These are phyloP conservation scores for Ogataea dorogensis DNA, from an alignment of 805 yeast genomes.

Conservation along the genomic window DNA sequence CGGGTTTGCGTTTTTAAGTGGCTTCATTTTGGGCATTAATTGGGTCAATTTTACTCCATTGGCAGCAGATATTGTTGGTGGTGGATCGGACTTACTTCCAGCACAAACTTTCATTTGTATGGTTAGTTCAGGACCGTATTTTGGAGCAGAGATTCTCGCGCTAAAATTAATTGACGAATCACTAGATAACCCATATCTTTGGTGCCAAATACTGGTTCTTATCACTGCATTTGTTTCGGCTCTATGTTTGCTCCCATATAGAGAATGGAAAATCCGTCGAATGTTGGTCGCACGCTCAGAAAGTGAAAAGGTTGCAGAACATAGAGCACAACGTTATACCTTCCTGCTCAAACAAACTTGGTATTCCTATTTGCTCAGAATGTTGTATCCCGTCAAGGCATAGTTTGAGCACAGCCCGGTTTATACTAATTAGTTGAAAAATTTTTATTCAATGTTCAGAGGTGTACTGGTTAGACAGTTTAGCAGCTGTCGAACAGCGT, in stretches of 20 bases:
- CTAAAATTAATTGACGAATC: constrained; percentile 29
- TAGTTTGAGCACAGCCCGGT: constrained; percentile 6
- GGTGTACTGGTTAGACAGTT: constrained; percentile 20
- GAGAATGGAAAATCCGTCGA: constrained; percentile 54
- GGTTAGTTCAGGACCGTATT: constrained; percentile 31
- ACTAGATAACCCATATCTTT: constrained; percentile 45
- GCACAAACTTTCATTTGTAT: constrained; percentile 29
- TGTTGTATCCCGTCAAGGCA: constrained; percentile 32
- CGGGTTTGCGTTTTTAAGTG: constrained; percentile 43
- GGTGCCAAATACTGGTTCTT: constrained; percentile 64
- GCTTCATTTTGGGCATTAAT: constrained; percentile 47
- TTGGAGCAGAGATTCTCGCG: constrained; percentile 35
- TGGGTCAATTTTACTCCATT: constrained; percentile 38
- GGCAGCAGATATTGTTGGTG: constrained; percentile 35
- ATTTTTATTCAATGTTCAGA: constrained; percentile 4
- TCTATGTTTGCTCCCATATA: constrained; percentile 42
- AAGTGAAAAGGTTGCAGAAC: constrained; percentile 4
- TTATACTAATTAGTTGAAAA: constrained; percentile 2
- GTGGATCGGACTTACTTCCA: constrained; percentile 30
- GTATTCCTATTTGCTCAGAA: constrained; percentile 20
- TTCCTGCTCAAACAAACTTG: constrained; percentile 10
- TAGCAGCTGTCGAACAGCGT: constrained; percentile 15
- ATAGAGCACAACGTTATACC: constrained; percentile 18
- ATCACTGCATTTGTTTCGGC: constrained; percentile 42
- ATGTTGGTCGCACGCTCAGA: constrained; percentile 32